Evolutionary conservation across 1,284 basidiomycete genomes (phyloP), one percentile per base, ranked within the genome.

Genomic region (Mycena sp.): DNA sequence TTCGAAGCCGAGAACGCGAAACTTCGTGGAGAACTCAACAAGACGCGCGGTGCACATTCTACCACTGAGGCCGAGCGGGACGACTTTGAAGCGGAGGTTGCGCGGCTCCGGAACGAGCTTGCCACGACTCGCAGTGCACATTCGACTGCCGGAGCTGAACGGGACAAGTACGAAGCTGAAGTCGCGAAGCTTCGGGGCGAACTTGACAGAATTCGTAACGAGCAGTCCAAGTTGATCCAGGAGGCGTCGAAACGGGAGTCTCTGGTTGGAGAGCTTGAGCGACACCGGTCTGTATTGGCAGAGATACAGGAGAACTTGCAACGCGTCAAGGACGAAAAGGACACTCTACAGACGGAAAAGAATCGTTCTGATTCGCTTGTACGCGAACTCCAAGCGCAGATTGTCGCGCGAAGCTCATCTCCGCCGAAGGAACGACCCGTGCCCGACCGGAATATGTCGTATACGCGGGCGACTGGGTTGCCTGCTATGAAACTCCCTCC

Each of bases 401-500:
- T 67, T 14, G 78, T 94, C 35, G 80, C 83, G 43, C 87, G 87
- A 61, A 85, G 83, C 65, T 81, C 90, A 40, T 83, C 85, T 21
- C 78, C 82, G 23, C 81, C 82, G 17, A 81, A 64, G 26, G 63
- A 52, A 55, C 82, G 87, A 56, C 79, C 81, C 44, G 67, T 74
- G n/a, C 77, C 82, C 21, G 88, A 89, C 53, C 85, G 89, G 23
- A 81, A 76, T 44, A 72, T 86, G 40, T 78, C 85, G 6, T 87
- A 85, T 71, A 80, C 83, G 43, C 84, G 90, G 63, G 76, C 83
- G 49, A 85, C 84, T 61, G 85, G 85, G 29, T 75, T 90, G 58
- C 85, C 89, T 35, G 79, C 84, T 25, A 81, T 87, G 70, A 96
- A 96, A 75, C 85, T 93, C 26, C 95, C 95, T 25, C 95, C 95